Evolutionary conservation across 1,139 yeast species (phyloP), one percentile per base, ranked within the genome.

Genomic region (Saccharomyces hybrid): DNA sequence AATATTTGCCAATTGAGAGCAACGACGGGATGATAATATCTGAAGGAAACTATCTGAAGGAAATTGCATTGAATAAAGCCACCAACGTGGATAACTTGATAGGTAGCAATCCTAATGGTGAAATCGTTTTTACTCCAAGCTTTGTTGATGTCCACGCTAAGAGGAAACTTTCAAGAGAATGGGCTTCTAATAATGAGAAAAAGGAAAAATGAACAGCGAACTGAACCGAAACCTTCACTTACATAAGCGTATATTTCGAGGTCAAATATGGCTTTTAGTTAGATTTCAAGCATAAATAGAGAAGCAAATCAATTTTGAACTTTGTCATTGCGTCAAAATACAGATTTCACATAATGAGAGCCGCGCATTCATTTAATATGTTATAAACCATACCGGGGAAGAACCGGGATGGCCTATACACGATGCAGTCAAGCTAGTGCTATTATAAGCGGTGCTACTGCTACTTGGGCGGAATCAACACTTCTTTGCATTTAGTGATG

Each of bases 31-130:
- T 52, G 24, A 28, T 56, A 47, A 49, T 60, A 48, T 56, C 58
- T 3, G 61, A 59, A 32, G 60, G 61, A 19, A 61, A 66, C 42
- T 67, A 66, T 55, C 55, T 68, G 32, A 59, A 60, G 51, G 67
- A 67, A 42, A 66, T 67, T 32, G 59, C 60, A 31, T 58, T 65
- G 54, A 63, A 62, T 56, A 61, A 64, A 56, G 65, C 69, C 27
- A 66, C 67, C 34, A 60, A 60, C 47, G 60, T 62, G 16, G 68
- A 68, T 48, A 66, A 67, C 53, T 50, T 67, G 31, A 60, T 59
- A 21, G 70, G 68, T 9, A 57, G 61, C 31, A 65, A 65, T 52
- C 65, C 70, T 31, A 61, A 62, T 21, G 72, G 72, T 14, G 68
- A 64, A 44, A 58, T 67, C 4, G 60, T 63, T 19, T 61, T 62